Evolutionary conservation across 805 yeast species (phyloP).

Genomic region (Hanseniaspora singularis): DNA sequence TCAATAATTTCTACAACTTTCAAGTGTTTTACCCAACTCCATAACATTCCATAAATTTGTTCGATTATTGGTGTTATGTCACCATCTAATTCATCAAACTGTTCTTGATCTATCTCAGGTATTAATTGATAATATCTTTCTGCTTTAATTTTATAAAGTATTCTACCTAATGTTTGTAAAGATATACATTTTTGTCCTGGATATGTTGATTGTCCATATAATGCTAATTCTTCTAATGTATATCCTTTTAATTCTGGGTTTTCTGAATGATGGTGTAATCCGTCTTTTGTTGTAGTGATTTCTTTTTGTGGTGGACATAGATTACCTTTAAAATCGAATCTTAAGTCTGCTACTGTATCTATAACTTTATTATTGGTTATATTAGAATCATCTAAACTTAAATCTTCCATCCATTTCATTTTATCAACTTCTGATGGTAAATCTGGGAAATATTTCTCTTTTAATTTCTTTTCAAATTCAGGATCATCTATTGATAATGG

Average conservation of each 20-base stretch:
- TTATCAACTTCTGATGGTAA: constrained; percentile 71
- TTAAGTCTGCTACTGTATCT: constrained; percentile 48
- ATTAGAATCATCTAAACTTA: constrained; percentile 37
- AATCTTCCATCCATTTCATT: constrained; percentile 77
- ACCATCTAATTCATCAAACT: constrained; percentile 32
- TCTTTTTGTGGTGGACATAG: constrained; percentile 49
- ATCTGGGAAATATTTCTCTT: constrained; percentile 79
- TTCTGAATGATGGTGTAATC: constrained; percentile 84
- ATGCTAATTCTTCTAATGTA: constrained; percentile 71
- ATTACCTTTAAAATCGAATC: constrained; percentile 83
- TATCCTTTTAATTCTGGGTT: constrained; percentile 88
- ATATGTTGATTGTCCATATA: constrained; percentile 62
- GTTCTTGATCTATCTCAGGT: constrained; percentile 35
- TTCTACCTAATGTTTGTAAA: constrained; percentile 75
- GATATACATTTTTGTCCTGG: constrained; percentile 82
- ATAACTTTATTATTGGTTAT: constrained; percentile 26
- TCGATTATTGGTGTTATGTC: constrained; percentile 26
- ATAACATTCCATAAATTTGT: constrained; percentile 37
- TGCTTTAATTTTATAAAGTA: constrained; percentile 65
- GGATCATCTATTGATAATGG: constrained; percentile 60
- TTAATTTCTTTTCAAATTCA: constrained; percentile 62
- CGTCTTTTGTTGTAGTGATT: constrained; percentile 39
- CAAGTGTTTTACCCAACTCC: constrained; percentile 58
- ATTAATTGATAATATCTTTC: constrained; percentile 43
- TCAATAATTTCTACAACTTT: constrained; percentile 53